Percentiles rank a stretch among this genome's conserved stretches.
These are phyloP conservation scores for Stephanodiscus triporus DNA, from an alignment of 108 stramenopile genomes.

Conservation along the genomic window DNA sequence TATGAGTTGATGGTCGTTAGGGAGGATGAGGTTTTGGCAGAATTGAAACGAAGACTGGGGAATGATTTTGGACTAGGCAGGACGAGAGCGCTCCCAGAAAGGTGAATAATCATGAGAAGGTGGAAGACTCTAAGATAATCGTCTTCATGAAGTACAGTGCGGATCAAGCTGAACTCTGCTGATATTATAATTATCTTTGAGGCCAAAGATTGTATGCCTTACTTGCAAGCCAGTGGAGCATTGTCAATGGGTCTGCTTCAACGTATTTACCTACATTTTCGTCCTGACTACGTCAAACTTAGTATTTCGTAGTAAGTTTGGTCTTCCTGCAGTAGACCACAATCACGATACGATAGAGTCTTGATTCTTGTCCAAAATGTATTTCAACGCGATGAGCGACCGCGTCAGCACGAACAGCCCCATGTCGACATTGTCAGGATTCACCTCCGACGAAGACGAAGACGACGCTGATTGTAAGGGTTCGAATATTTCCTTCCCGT, in stretches of 20 bases:
- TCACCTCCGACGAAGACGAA: neutral
- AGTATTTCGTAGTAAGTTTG: neutral
- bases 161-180: neutral
- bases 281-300: neutral
- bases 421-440: conserved; percentile 18
- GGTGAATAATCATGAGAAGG: neutral
- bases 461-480: neutral
- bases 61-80: conserved; percentile 29
- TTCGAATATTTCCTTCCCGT: conserved; percentile 28
- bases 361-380: conserved; percentile 9
- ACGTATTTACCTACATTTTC: neutral
- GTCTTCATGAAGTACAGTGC: neutral
- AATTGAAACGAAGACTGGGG: conserved; percentile 48
- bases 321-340: neutral
- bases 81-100: neutral
- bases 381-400: conserved; percentile 4
- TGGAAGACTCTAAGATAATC: neutral
- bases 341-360: neutral
- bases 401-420: conserved; percentile 23
- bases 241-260: neutral
- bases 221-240: too few relatives aligned
- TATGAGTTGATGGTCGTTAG: conserved; percentile 88
- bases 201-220: too few relatives aligned
- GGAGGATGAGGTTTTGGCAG: conserved; percentile 84
- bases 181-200: neutral